Percentiles rank a stretch among this genome's conserved stretches.
Evolutionary conservation across 352 stramenopile species (phyloP).

Genomic region (Globisporangium megalacanthum): DNA sequence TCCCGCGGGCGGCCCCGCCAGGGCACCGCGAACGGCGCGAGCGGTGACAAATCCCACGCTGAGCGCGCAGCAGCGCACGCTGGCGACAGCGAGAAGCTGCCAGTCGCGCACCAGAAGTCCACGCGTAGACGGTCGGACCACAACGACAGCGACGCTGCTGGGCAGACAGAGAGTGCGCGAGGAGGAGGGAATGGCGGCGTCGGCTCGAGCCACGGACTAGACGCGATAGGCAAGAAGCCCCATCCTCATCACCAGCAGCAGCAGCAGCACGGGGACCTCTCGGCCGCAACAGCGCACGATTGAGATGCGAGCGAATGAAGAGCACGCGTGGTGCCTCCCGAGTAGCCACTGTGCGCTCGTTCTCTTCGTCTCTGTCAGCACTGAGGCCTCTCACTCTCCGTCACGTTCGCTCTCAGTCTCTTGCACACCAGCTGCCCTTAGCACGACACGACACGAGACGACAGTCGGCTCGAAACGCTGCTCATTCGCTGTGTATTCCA

Average conservation of each 20-base stretch:
- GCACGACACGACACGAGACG: not conserved
- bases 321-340: not conserved
- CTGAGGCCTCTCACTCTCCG: too few relatives aligned
- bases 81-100: constrained; percentile 35
- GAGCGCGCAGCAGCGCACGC: constrained; percentile 41
- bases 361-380: not conserved
- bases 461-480: not conserved
- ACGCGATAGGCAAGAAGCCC: constrained; percentile 20
- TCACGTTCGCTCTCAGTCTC: not conserved
- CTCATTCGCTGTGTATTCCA: not conserved
- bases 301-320: constrained; percentile 4
- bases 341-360: not conserved
- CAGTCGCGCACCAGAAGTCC: constrained; percentile 39
- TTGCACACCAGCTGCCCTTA: not conserved
- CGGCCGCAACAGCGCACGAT: constrained; percentile 3
- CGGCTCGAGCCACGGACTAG: constrained; percentile 12
- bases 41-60: constrained; percentile 34
- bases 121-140: constrained; percentile 43
- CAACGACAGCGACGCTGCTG: constrained; percentile 18
- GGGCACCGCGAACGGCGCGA: constrained; percentile 16
- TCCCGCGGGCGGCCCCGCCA: constrained; percentile 30
- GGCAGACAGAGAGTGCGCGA: constrained; percentile 7
- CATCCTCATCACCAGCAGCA: not conserved
- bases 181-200: constrained; percentile 15
- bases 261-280: constrained; percentile 11